These are phyloP conservation scores for Porpolomopsis calyptriformis DNA, from an alignment of 768 basidiomycete species.

Conservation along the genomic window DNA sequence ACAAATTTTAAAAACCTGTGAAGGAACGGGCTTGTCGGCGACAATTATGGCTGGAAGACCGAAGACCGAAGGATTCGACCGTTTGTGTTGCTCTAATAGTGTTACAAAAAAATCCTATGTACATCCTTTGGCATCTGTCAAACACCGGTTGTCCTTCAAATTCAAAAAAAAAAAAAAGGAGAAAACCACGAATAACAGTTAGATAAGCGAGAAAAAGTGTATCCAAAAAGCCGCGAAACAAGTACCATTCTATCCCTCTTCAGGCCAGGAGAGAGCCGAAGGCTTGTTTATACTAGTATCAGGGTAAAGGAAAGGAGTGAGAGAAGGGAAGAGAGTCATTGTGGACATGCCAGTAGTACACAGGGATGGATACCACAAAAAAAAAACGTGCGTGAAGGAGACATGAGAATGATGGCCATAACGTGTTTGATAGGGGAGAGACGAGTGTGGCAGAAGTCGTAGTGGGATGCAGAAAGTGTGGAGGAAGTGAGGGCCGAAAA, in stretches of 20 bases:
- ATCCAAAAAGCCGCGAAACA: not conserved
- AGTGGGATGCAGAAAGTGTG: slow-evolving; percentile 7
- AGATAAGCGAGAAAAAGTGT: not conserved
- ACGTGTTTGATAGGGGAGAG: not conserved
- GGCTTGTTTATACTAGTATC: not conserved
- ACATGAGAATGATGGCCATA: not conserved
- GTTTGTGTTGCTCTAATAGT: not conserved
- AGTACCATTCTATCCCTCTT: not conserved
- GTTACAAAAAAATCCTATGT: not conserved
- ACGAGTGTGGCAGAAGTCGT: slow-evolving; percentile 1
- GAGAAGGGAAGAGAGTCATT: not conserved
- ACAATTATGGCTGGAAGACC: too few relatives aligned
- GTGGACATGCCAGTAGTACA: slow-evolving; percentile 3
- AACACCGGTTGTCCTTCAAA: not conserved
- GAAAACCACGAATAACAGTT: not conserved
- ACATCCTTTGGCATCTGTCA: not conserved
- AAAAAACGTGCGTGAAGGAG: slow-evolving; percentile 1
- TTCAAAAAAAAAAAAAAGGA: not conserved
- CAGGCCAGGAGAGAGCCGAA: not conserved
- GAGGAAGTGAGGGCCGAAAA: slow-evolving; percentile 12
- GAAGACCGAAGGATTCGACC: too few relatives aligned
- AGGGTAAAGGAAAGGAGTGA: not conserved
- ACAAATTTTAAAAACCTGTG: too few relatives aligned
- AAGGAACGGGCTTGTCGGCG: too few relatives aligned
- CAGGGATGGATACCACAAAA: not conserved